Base-by-base conservation (phyloP, 352 stramenopile genomes). In the Globisporangium apiculatum region DNA sequence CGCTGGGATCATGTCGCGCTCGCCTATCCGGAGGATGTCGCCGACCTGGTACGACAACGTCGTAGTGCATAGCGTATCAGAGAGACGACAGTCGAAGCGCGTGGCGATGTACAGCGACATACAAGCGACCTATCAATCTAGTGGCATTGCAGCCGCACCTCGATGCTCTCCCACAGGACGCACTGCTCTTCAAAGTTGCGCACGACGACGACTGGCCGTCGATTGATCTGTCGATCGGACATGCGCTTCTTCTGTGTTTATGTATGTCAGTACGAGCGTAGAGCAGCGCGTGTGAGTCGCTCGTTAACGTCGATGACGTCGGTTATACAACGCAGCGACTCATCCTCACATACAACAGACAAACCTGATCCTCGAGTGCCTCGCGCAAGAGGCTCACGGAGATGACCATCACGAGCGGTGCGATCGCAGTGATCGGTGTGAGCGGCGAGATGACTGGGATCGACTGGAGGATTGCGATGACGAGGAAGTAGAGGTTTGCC, bases 1-100 rank as follows among this genome's bases (percentile, higher is more conserved):
- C 0, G 94, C 93, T 4, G 95, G 92, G 48, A 98, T 89, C 7
- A 81, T 65, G 36, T 97, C 86, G 18, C 82, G 68, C 65, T 98
- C 89, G 7, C 71, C 64, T 46, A 98, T 79, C 47, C 78, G 65
- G 37, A 98, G 57, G 38, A 98, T 80, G 51, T 96, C 83, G 1
- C 93, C 93, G 15, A 95, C 82, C 64, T 86, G 61, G 15, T 4
- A n/a, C 11, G 10, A 12, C 12, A 37, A n/a, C 8, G 45, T 48
- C 14, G 24, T 31, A 31, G 24, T 31, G 24, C 24, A 31, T 31
- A 31, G 24, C 24, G 2, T 31, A 31, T 31, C 2, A 31, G 24
- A 31, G 24, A 31, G 24, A 31, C 24, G 24, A 31, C 24, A 31
- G 24, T 31, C 24, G 24, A 31, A 31, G 24, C 24, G 24, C 24